A percentile compares a stretch with the other conserved stretches of the same genome.
Evolutionary conservation across 257 asterid species (phyloP).

Genomic region (Striga asiatica): DNA sequence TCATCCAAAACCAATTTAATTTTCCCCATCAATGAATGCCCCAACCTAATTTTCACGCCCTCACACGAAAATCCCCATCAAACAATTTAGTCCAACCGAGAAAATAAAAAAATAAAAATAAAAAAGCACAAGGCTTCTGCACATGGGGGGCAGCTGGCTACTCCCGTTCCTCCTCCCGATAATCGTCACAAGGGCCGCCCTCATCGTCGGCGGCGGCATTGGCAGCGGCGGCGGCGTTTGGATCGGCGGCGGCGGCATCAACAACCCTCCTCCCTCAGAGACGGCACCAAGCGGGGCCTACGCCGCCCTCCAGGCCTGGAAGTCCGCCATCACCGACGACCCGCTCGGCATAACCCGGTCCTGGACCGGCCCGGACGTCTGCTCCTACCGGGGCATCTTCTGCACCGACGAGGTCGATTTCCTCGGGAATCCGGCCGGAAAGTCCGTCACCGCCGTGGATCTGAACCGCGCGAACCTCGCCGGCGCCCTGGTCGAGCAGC

Average conservation of each 20-base stretch:
- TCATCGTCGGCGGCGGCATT: slow-evolving; percentile 27
- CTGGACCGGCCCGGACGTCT: slow-evolving; percentile 61
- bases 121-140: no score
- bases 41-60: no score
- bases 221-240: slow-evolving; percentile 19
- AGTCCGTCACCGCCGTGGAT: slow-evolving; percentile 46
- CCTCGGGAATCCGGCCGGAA: slow-evolving; percentile 30
- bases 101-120: no score
- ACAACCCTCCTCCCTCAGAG: slow-evolving; percentile 17
- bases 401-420: slow-evolving; percentile 36
- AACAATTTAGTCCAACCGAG: no score
- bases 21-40: no score
- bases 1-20: no score
- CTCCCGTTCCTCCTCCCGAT: slow-evolving; percentile 23
- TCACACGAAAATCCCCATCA: no score
- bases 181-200: slow-evolving; percentile 17
- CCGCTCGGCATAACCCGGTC: slow-evolving; percentile 32
- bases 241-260: slow-evolving; percentile 21
- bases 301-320: slow-evolving; percentile 64
- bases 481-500: slow-evolving; percentile 40
- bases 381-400: slow-evolving; percentile 51
- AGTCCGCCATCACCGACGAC: slow-evolving; percentile 46
- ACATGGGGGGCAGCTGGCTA: slow-evolving; percentile 12
- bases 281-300: slow-evolving; percentile 26
- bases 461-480: slow-evolving; percentile 56